Conservation (phyloP, 306 rosid species). For the Cucumis melo region DNA sequence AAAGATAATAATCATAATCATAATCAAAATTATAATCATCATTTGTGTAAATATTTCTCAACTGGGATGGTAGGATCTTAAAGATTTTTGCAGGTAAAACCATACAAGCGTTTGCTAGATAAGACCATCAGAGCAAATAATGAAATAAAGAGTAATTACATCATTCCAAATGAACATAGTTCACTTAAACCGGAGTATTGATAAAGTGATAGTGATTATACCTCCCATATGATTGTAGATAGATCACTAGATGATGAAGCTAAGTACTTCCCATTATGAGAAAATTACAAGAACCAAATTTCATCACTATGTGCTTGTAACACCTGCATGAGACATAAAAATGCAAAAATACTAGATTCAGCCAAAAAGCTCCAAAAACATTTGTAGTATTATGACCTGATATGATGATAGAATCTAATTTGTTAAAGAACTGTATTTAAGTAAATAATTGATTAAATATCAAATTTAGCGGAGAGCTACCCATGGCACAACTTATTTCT, state of each 20-base stretch:
- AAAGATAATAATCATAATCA: neutral
- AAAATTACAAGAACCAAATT: slow-evolving; percentile 90
- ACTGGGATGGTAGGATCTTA: neutral
- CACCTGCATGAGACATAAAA: slow-evolving; percentile 27
- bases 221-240: slow-evolving; percentile 95
- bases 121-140: neutral
- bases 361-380: neutral
- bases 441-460: neutral
- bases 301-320: slow-evolving; percentile 73
- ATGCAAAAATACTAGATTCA: neutral
- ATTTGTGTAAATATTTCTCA: neutral
- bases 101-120: neutral
- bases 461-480: neutral
- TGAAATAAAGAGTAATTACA: neutral
- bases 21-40: no score
- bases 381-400: neutral
- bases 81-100: neutral
- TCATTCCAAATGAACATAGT: neutral
- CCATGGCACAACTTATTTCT: neutral
- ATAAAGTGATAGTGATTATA: slow-evolving; percentile 12
- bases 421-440: neutral
- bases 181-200: neutral
- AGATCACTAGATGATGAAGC: slow-evolving; percentile 88
- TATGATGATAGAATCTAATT: neutral
- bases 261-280: slow-evolving; percentile 75